Base-by-base conservation (phyloP, 352 stramenopile species). In the Pythium rishiriense region DNA sequence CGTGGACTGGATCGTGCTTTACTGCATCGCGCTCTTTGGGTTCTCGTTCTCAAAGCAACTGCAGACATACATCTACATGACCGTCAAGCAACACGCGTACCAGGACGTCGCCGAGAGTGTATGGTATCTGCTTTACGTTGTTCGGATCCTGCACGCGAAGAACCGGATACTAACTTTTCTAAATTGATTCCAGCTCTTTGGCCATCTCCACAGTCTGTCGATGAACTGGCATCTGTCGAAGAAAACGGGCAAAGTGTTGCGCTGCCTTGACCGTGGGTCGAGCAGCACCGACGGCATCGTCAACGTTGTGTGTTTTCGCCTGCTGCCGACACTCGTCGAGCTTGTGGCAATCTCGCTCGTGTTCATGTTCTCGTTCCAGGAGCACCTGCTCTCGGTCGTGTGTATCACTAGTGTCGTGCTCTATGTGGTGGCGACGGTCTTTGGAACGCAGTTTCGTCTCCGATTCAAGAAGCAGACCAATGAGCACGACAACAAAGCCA, bases 201-300 rank as follows among this genome's bases (percentile, higher is more conserved):
- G 70, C 12, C 96, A 99, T 73, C 65, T 99, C 25, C 96, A 98
- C 68, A 86, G 63, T n/a, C 77, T 99, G 11, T 98, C 88, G 56
- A 91, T 99, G 66, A 94, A 99, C 81, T 99, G 96, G 80, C 96
- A 99, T 73, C 68, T 99, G 28, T 94, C 81, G 25, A 99, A 99
- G 73, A 98, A 98, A 66, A 95, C 98, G 17, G 97, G 97, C 55
- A 98, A 98, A 67, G 93, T 99, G 25, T 81, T 99, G 47, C 81
- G 96, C 17, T 89, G 81, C 31, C 83, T 97, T 52, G 90, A 98
- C 62, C 79, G 93, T 33, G 91, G 92, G 4, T 91, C 91, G 0
- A 76, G 73, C 35, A 91, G 83, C 58, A 94, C 90, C 14, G 87
- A 97, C 76, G 95, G 88, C 56, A 88, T 99, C 35, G 97, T 99